phyloP scores from a whole-genome alignment of 805 yeast genomes.

The Ogataea sp. region DNA sequence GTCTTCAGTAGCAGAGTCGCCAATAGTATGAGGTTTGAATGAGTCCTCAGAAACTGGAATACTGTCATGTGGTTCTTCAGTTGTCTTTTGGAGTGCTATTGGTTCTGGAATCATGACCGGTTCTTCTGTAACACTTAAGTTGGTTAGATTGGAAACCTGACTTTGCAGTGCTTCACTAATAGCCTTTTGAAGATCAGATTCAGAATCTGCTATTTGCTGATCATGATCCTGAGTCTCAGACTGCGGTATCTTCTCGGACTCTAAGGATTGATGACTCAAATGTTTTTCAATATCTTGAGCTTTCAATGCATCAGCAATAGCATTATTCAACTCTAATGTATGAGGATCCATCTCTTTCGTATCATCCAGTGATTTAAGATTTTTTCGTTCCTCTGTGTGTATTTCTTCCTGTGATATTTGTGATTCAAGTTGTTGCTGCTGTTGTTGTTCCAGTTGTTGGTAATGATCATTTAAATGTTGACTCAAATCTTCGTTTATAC shows the following conservation, averaged over 20 bases:
- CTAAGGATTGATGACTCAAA: not conserved
- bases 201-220: constrained; percentile 4
- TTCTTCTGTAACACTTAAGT: no score
- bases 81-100: no score
- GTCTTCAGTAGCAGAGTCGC: no score
- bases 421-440: not conserved
- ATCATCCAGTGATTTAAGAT: no score
- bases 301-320: constrained; percentile 17
- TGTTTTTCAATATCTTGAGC: not conserved
- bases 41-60: no score
- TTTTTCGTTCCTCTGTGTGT: not conserved
- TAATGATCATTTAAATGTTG: no score
- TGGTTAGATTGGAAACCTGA: not conserved
- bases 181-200: constrained; percentile 10
- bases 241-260: not conserved
- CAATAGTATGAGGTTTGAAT: no score
- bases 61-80: no score
- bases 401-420: not conserved
- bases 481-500: no score
- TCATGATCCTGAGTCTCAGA: not conserved
- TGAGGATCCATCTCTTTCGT: no score
- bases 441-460: not conserved
- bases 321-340: constrained; percentile 9
- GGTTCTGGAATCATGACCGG: no score
- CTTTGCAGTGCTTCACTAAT: constrained; percentile 10